phyloP scores from a whole-genome alignment of 2,329 filamentous ascomycete genomes.

The Onygenales sp. region DNA sequence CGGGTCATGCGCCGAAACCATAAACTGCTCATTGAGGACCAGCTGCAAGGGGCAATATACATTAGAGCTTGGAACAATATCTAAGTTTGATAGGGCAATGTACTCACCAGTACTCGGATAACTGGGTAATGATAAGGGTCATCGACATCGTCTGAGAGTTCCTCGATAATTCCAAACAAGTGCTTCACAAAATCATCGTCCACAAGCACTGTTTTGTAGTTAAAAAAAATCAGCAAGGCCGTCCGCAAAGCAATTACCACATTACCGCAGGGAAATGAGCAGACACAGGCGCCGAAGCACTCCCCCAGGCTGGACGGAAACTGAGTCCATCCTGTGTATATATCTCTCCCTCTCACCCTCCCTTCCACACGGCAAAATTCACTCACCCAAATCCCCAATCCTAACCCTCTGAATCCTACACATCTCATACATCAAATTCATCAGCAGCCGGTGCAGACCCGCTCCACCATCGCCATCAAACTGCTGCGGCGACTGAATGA shows the following conservation, averaged over 20 bases:
- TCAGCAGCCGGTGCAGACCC: conserved; percentile 65
- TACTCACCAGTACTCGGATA: conserved; percentile 74
- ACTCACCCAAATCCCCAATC: conserved; percentile 64
- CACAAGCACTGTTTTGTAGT: conserved; percentile 20
- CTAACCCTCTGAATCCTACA: conserved; percentile 78
- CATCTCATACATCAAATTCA: conserved; percentile 95
- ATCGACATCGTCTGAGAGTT: conserved; percentile 72
- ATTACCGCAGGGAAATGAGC: too few species aligned
- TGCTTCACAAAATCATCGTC: conserved; percentile 73
- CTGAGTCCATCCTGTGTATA: neutral
- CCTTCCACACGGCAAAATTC: neutral
- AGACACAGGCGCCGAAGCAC: neutral
- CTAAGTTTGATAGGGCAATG: conserved; percentile 21
- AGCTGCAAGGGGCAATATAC: conserved; percentile 44
- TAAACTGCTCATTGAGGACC: conserved; percentile 96
- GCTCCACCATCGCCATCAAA: conserved; percentile 37
- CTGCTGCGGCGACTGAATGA: conserved; percentile 56
- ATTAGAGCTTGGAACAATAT: neutral
- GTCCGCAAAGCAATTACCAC: neutral
- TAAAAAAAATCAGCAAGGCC: neutral
- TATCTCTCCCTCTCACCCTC: neutral
- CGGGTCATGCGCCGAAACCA: conserved; percentile 61
- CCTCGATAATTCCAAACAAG: conserved; percentile 80
- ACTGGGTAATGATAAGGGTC: conserved; percentile 96
- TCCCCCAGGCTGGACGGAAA: neutral